Evolutionary conservation across 1,139 yeast species (phyloP), one percentile per base, ranked within the genome.

Genomic region (Suhomyces chickasaworum): DNA sequence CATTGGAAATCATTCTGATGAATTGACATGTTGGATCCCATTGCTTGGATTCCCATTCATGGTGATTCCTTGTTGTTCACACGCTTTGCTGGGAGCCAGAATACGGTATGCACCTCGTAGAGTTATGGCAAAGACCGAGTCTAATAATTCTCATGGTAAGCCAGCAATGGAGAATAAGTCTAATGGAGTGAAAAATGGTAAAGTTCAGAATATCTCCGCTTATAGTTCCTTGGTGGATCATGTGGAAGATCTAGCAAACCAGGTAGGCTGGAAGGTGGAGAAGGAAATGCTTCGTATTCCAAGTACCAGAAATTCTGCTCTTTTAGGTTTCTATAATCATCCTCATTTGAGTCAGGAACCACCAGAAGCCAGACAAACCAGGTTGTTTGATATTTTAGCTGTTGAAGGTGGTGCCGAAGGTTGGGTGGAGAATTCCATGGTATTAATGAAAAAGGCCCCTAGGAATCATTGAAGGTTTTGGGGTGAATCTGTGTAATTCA

Each of bases 1-100:
- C 35, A 90, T 93, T 43, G 99, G 98, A 1, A 93, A 93, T 61
- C 99, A 93, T 60, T 88, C 96, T 0, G 99, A 93, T 63, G 98
- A 93, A 61, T 74, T 93, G 48, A 91, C 98, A 0, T 88, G 96
- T 54, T 93, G 98, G 97, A 83, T 91, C 23, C 99, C 99, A 1
- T 67, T 93, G 10, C 69, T 93, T 15, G 95, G 91, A 0, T 81
- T 76, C 54, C 97, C 97, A 2, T 93, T 89, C 60, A 73, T 91
- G 70, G 96, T 90, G 7, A 88, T 93, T 35, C 98, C 99, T 3
- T 93, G 99, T 63, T 93, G 99, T 63, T 89, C 97, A 0, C 96
- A 93, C 64, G 81, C 88, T 1, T 73, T 91, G 34, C 78, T 84
- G 10, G 99, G 98, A 3, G 82, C 83, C 18, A 83, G 83, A 55